Conservation (phyloP, 805 yeast species). For the Candida methanosorbosa region DNA sequence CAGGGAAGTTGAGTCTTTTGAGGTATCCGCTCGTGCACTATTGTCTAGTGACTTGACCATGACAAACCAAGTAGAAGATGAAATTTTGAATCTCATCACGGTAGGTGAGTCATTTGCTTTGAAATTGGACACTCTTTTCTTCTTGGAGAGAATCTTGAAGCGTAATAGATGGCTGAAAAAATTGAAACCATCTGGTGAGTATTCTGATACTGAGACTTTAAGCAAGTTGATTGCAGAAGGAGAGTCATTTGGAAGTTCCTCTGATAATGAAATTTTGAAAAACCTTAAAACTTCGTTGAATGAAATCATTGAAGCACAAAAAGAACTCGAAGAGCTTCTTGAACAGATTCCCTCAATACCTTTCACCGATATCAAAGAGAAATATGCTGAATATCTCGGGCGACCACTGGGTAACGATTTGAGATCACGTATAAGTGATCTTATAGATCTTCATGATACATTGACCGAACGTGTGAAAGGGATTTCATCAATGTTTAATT, state of each 20-base stretch:
- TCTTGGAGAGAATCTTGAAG: slow-evolving; percentile 28
- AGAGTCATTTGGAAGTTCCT: slow-evolving; percentile 5
- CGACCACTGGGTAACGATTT: too few species aligned
- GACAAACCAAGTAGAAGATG: slow-evolving; percentile 26
- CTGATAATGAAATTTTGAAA: slow-evolving; percentile 5
- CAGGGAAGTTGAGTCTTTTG: slow-evolving; percentile 43
- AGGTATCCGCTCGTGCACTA: slow-evolving; percentile 33
- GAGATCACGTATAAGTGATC: too few species aligned
- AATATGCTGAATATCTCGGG: too few species aligned
- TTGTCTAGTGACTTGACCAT: slow-evolving; percentile 18
- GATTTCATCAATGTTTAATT: too few species aligned
- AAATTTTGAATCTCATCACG: slow-evolving; percentile 43
- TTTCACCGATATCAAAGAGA: too few species aligned
- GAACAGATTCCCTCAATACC: too few species aligned
- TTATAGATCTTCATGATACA: too few species aligned
- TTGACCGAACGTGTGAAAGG: too few species aligned
- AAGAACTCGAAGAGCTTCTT: too few species aligned
- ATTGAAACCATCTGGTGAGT: slow-evolving; percentile 15
- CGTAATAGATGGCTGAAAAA: slow-evolving; percentile 31
- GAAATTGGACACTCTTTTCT: slow-evolving; percentile 36
- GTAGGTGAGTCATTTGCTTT: slow-evolving; percentile 56
- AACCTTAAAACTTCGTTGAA: too few species aligned
- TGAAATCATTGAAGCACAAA: too few species aligned
- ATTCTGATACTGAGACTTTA: slow-evolving; percentile 11
- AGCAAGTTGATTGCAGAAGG: slow-evolving; percentile 17